Percentiles rank a stretch among this genome's conserved stretches.
These are phyloP conservation scores for Torulaspora delbrueckii DNA, from an alignment of 805 yeast species.

Conservation along the genomic window DNA sequence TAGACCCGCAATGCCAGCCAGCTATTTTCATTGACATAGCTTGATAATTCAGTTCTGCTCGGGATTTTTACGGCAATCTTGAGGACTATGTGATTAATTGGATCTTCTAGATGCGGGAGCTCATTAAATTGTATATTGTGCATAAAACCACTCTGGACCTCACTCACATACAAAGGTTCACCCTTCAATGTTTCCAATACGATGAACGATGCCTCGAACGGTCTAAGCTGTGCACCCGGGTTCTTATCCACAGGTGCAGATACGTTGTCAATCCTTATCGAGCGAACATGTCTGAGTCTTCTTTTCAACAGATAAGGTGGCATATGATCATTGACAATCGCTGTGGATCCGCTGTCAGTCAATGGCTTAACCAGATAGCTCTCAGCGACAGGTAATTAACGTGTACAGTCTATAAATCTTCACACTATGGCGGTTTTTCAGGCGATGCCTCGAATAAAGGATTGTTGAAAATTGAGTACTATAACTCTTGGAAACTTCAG, in stretches of 20 bases:
- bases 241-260: constrained; percentile 10
- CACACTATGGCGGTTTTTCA: not conserved
- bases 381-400: not conserved
- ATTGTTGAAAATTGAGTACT: not conserved
- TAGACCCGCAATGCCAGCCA: constrained; percentile 19
- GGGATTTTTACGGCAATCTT: constrained; percentile 24
- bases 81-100: constrained; percentile 16
- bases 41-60: not conserved
- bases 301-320: constrained; percentile 15
- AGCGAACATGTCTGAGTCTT: constrained; percentile 28
- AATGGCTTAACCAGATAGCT: not conserved
- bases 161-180: constrained; percentile 25
- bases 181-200: constrained; percentile 22
- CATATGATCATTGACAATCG: constrained; percentile 13
- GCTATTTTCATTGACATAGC: constrained; percentile 1
- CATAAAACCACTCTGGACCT: constrained; percentile 20
- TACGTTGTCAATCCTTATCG: constrained; percentile 22
- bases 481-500: not conserved
- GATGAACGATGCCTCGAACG: constrained; percentile 22
- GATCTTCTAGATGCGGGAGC: constrained; percentile 16
- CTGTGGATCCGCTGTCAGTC: not conserved
- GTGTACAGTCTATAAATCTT: not conserved
- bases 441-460: constrained; percentile 1
- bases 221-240: constrained; percentile 1
- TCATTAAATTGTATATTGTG: constrained; percentile 26